Conservation (phyloP, 2,329 filamentous ascomycete genomes). For the Xylariaceae sp. region DNA sequence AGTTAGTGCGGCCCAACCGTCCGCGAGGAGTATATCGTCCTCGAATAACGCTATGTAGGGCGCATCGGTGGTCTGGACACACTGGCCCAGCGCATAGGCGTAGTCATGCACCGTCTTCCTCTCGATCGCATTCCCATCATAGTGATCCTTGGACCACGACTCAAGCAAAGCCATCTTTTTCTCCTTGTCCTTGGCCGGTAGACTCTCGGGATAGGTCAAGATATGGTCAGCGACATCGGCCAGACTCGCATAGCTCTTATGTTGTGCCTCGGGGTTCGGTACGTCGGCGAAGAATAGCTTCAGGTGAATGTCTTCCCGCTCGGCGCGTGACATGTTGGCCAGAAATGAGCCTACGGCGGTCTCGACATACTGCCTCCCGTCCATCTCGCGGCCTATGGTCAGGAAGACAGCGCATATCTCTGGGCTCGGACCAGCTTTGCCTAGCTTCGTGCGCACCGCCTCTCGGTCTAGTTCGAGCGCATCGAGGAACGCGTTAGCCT, state of each 20-base stretch:
- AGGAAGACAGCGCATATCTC: conserved; percentile 32
- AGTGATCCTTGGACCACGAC: conserved; percentile 22
- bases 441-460: conserved; percentile 15
- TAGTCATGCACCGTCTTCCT: conserved; percentile 32
- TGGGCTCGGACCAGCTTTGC: conserved; percentile 25
- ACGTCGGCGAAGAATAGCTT: conserved; percentile 35
- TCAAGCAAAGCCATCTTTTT: conserved; percentile 23
- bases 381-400: conserved; percentile 29
- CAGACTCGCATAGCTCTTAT: conserved; percentile 27
- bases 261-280: conserved; percentile 26
- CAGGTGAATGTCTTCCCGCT: conserved; percentile 27
- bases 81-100: conserved; percentile 30
- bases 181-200: conserved; percentile 21
- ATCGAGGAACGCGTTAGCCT: conserved; percentile 30
- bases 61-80: conserved; percentile 28
- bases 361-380: conserved; percentile 32
- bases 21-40: conserved; percentile 33
- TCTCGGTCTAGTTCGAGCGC: conserved; percentile 20
- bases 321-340: conserved; percentile 31
- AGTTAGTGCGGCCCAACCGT: conserved; percentile 31
- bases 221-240: conserved; percentile 29
- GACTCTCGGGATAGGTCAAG: conserved; percentile 27
- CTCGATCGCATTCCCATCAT: conserved; percentile 27
- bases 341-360: conserved; percentile 33
- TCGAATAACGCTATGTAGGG: conserved; percentile 33